phyloP scores from a whole-genome alignment of 441 rosid species.

The Syzygium syzygioides region DNA sequence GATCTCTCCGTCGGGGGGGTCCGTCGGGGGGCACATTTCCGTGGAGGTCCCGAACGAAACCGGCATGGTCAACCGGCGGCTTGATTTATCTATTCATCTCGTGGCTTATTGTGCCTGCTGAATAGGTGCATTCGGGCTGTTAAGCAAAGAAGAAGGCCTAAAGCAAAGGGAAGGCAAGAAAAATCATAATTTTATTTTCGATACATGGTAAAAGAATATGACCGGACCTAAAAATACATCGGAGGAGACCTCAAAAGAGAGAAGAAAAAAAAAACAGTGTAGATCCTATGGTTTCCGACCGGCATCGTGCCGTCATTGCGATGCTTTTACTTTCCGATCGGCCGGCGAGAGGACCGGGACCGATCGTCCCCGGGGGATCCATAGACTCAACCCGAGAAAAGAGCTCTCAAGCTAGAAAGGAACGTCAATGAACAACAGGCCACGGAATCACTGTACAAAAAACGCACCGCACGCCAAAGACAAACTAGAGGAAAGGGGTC shows the following conservation, averaged over 20 bases:
- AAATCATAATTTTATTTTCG: background rate
- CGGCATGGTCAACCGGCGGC: background rate
- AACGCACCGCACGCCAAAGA: background rate
- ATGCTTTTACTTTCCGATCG: background rate
- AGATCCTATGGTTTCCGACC: background rate
- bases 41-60: background rate
- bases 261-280: background rate
- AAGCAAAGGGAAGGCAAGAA: background rate
- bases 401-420: background rate
- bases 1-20: background rate
- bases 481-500: slow-evolving; percentile 22
- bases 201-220: background rate
- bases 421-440: background rate
- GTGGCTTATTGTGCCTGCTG: background rate
- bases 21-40: background rate
- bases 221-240: background rate
- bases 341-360: background rate
- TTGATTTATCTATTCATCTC: background rate
- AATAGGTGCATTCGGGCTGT: background rate
- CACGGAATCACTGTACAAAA: background rate
- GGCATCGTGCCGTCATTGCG: background rate
- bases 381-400: background rate
- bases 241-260: background rate
- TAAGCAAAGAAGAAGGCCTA: too few species aligned
- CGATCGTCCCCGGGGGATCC: background rate